Percentiles rank a stretch among this genome's conserved stretches.
These are phyloP conservation scores for Botrytis deweyae DNA, from an alignment of 2,329 filamentous ascomycete genomes.

Conservation along the genomic window DNA sequence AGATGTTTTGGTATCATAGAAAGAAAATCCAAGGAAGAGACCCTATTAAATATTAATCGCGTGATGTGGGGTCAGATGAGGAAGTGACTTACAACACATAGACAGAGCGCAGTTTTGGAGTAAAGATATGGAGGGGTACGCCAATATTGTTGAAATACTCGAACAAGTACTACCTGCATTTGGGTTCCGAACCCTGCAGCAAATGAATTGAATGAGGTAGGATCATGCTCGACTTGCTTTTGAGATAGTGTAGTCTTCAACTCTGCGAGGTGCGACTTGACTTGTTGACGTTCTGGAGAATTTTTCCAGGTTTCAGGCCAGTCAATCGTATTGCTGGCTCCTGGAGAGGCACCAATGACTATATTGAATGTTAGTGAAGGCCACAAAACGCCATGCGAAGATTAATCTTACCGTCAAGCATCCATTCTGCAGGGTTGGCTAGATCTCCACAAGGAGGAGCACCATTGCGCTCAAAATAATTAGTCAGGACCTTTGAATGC, in stretches of 20 bases:
- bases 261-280: conserved; percentile 50
- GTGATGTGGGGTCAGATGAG: not conserved
- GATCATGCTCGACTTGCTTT: conserved; percentile 32
- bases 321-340: conserved; percentile 61
- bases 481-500: conserved; percentile 64
- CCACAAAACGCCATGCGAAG: not conserved
- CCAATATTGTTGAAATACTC: conserved; percentile 66
- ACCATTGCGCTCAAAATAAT: conserved; percentile 75
- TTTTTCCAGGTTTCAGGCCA: conserved; percentile 62
- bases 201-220: conserved; percentile 51
- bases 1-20: conserved; percentile 60
- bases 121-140: conserved; percentile 60
- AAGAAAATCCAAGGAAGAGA: conserved; percentile 69
- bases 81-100: conserved; percentile 25
- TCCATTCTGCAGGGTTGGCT: conserved; percentile 82
- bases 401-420: conserved; percentile 52
- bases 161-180: conserved; percentile 52
- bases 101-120: conserved; percentile 37
- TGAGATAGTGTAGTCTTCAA: conserved; percentile 48
- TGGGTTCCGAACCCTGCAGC: conserved; percentile 62
- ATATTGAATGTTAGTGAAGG: conserved; percentile 23
- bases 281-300: conserved; percentile 47
- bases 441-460: conserved; percentile 62
- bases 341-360: conserved; percentile 60
- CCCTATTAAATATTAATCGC: conserved; percentile 40